phyloP scores from a whole-genome alignment of 805 yeast species.

The Candida namnaoensis region DNA sequence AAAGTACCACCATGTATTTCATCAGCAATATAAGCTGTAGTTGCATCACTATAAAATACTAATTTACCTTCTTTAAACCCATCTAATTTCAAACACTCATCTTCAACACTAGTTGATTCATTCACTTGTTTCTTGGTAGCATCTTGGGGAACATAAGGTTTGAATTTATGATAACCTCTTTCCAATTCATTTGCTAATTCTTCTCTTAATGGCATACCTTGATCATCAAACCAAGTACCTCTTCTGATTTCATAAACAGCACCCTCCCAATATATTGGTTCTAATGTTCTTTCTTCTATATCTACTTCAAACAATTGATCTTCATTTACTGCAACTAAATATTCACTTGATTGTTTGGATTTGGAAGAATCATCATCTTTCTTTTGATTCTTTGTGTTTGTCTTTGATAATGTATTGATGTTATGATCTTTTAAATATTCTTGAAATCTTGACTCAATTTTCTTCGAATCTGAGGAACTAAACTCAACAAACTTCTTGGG shows the following conservation, averaged over 20 bases:
- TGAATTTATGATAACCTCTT: constrained; percentile 32
- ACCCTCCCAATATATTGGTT: constrained; percentile 85
- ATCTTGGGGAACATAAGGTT: constrained; percentile 19
- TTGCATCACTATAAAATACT: constrained; percentile 31
- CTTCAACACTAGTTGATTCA: too few species aligned
- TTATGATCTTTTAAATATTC: constrained; percentile 5
- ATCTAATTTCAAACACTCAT: constrained; percentile 3
- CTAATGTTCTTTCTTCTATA: constrained; percentile 39
- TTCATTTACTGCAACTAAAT: constrained; percentile 58
- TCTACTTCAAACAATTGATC: constrained; percentile 75
- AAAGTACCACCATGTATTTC: constrained; percentile 31
- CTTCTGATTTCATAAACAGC: constrained; percentile 76
- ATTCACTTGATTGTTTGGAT: neutral
- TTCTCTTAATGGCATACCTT: constrained; percentile 45
- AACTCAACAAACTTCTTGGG: constrained; percentile 65
- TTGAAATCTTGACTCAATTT: constrained; percentile 47
- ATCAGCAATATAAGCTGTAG: constrained; percentile 39
- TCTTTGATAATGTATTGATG: too few species aligned
- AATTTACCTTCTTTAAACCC: constrained; percentile 24
- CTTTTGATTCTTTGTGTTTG: too few species aligned
- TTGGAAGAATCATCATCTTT: neutral
- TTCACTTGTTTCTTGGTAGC: too few species aligned
- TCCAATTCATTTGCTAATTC: constrained; percentile 53
- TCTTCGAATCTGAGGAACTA: constrained; percentile 48
- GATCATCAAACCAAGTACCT: constrained; percentile 72